Evolutionary conservation across 129 eudicot species (phyloP).

Genomic region (Flaveria brownii): DNA sequence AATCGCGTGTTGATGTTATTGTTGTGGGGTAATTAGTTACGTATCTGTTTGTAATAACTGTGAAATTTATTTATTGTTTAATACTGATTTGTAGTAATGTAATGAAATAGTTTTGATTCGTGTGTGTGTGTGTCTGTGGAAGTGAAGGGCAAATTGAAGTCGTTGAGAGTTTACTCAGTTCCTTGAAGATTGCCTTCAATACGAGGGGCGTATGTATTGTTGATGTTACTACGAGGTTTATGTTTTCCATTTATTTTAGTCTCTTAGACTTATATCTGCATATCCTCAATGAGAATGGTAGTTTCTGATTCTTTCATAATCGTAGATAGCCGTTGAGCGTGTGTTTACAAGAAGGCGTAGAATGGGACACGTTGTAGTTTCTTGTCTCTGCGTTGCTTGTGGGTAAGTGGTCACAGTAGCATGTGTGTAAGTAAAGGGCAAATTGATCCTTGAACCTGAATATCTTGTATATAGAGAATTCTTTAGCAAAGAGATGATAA

Average conservation of each 20-base stretch:
- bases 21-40: too few relatives aligned
- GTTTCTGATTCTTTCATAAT: not conserved
- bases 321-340: slow-evolving; percentile 60
- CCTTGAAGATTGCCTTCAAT: too few relatives aligned
- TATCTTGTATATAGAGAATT: not conserved
- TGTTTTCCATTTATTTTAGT: not conserved
- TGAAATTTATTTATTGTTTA: too few relatives aligned
- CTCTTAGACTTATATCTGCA: not conserved
- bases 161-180: too few relatives aligned
- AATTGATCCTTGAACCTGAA: not conserved
- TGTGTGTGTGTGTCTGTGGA: too few relatives aligned
- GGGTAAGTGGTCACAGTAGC: slow-evolving; percentile 41
- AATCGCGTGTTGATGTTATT: too few relatives aligned
- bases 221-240: slow-evolving; percentile 32
- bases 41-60: too few relatives aligned
- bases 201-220: too few relatives aligned
- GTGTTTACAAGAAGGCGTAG: slow-evolving; percentile 58
- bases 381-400: slow-evolving; percentile 66
- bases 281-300: not conserved
- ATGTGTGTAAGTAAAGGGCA: not conserved
- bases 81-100: too few relatives aligned
- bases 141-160: too few relatives aligned
- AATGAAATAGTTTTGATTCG: too few relatives aligned
- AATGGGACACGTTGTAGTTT: slow-evolving; percentile 53
- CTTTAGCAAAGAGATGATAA: slow-evolving; percentile 19